Evolutionary conservation across 352 stramenopile genomes (phyloP), one percentile per base, ranked within the genome.

Genomic region (Phytophthora kernoviae): DNA sequence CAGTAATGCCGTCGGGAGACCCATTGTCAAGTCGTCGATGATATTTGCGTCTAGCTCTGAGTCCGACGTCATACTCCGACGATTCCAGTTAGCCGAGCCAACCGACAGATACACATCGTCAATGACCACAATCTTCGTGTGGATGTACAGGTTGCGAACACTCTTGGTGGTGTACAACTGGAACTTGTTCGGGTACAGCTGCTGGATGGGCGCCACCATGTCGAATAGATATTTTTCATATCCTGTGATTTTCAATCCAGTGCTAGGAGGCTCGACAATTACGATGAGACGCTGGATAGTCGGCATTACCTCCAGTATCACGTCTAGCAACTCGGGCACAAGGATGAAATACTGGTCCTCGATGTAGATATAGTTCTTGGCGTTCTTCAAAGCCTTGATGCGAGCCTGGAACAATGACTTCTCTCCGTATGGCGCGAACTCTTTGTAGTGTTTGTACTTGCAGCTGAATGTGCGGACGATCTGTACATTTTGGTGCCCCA

Each of bases 281-380:
- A 84, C 69, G 27, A 84, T 66, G 24, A 84, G 39, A 22, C 66
- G 62, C 46, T 81, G 65, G 10, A 84, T 20, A 4, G 21, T 39
- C 5, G 71, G 71, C 17, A 84, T 58, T 10, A 73, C 60, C 15
- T 67, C 62, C 9, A 84, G 40, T 11, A 84, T 43, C 18, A 59
- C 65, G 14, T 65, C 56, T 4, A 77, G 51, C 11, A 84, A 41
- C 47, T 73, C 47, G 0, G 71, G 70, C 14, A 84, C 71, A 5
- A 70, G 43, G 1, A 79, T 43, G 21, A 84, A 81, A 62, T 84
- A 84, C 62, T 84, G 75, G 49, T 84, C 75, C 46, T 84, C 75
- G 21, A 84, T 76, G 66, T 81, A 84, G 42, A 84, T 74, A 45
- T 68, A 84, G 56, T 84, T 84, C 51, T 75, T 73, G 3, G 75